phyloP scores from a whole-genome alignment of 441 rosid species.

The Manihot esculenta region DNA sequence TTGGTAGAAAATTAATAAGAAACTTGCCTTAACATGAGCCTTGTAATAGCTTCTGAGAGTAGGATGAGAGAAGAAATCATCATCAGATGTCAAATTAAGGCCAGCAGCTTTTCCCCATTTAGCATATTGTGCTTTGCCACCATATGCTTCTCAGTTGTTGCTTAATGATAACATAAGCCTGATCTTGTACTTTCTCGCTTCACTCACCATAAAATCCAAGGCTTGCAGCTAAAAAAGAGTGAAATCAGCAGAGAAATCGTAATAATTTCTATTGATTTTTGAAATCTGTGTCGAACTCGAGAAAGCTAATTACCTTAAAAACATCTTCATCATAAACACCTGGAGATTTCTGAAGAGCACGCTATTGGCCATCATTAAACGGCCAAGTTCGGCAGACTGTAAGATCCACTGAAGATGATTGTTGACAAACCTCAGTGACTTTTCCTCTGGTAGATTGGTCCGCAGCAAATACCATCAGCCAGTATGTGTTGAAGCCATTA shows the following conservation, averaged over 20 bases:
- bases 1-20: constrained; percentile 1
- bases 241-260: too few species aligned
- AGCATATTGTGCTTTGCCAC: constrained; percentile 88
- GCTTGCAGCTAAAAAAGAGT: constrained; percentile 45
- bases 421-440: constrained; percentile 76
- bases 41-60: constrained; percentile 71
- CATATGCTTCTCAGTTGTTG: constrained; percentile 92
- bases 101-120: constrained; percentile 92
- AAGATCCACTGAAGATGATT: constrained; percentile 79
- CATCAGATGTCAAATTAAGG: constrained; percentile 84
- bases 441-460: constrained; percentile 83
- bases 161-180: constrained; percentile 75
- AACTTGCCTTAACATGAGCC: constrained; percentile 73
- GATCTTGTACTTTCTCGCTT: constrained; percentile 84
- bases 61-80: constrained; percentile 87
- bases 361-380: constrained; percentile 92
- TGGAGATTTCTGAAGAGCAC: constrained; percentile 88
- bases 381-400: constrained; percentile 98
- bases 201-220: constrained; percentile 88
- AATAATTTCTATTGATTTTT: too few species aligned
- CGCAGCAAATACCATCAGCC: constrained; percentile 93
- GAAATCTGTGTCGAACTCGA: constrained; percentile 13
- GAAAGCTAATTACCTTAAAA: constrained; percentile 57
- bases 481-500: constrained; percentile 95
- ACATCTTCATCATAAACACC: constrained; percentile 86